phyloP scores from a whole-genome alignment of 371 early-diverging fungal species.

The Zychaea mexicana region DNA sequence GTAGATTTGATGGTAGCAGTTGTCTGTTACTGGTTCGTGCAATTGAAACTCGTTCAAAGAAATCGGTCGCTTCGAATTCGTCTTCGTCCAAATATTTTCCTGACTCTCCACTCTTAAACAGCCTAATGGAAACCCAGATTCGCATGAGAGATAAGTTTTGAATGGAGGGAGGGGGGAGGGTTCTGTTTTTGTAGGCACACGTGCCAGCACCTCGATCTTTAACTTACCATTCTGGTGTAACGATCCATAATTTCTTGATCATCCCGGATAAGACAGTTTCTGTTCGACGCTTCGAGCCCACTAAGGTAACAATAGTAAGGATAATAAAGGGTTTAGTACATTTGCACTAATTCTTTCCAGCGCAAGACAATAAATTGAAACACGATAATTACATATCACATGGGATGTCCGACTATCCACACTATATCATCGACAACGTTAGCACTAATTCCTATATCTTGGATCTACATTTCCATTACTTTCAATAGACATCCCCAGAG shows the following conservation, averaged over 20 bases:
- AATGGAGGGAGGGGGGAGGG: background rate
- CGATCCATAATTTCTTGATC: slow-evolving; percentile 8
- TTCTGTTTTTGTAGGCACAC: no score
- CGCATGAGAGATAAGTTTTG: no score
- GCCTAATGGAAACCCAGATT: background rate
- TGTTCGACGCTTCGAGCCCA: slow-evolving; percentile 15
- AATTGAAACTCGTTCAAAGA: background rate
- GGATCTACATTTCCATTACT: no score
- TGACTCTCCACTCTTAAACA: slow-evolving; percentile 12
- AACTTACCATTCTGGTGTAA: slow-evolving; percentile 16
- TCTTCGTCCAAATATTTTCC: slow-evolving; percentile 11
- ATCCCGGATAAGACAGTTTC: slow-evolving; percentile 13
- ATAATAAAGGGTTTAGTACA: background rate
- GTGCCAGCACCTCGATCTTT: no score
- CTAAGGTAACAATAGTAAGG: background rate
- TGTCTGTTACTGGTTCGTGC: background rate
- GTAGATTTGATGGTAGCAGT: slow-evolving; percentile 16
- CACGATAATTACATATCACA: slow-evolving; percentile 12
- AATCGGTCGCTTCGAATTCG: slow-evolving; percentile 9
- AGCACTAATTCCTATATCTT: no score
- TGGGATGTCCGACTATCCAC: slow-evolving; percentile 22
- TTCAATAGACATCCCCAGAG: background rate
- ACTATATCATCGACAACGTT: no score
- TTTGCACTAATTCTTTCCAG: no score
- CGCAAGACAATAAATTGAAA: no score